Percentiles rank a stretch among this genome's conserved stretches.
Conservation (phyloP, 2,329 filamentous ascomycete genomes). For the Hysterium pulicare region DNA sequence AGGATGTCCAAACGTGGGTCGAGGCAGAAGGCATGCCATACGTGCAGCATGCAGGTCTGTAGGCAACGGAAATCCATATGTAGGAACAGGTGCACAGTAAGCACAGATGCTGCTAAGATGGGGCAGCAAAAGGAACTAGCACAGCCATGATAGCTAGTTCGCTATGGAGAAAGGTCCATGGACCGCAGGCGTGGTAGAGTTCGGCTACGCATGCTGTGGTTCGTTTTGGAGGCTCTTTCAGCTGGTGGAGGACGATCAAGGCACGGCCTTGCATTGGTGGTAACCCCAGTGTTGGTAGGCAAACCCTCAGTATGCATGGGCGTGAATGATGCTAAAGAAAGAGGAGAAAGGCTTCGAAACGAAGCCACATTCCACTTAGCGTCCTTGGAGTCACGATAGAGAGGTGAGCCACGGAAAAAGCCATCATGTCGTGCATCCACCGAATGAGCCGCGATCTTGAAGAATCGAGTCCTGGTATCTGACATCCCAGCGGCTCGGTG, state of each 20-base stretch:
- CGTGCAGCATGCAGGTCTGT: constrained; percentile 28
- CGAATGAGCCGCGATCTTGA: constrained; percentile 16
- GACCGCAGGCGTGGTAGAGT: constrained; percentile 16
- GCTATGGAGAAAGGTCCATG: constrained; percentile 22
- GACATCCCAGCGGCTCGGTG: constrained; percentile 18
- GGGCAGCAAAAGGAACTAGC: constrained; percentile 27
- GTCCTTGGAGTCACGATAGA: neutral
- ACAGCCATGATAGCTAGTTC: constrained; percentile 34
- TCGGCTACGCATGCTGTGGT: constrained; percentile 26
- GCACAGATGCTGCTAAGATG: constrained; percentile 26
- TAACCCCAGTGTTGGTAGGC: neutral
- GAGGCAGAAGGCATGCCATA: constrained; percentile 21
- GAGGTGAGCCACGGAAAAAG: neutral
- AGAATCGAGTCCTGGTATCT: constrained; percentile 20
- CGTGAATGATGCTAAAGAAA: constrained; percentile 5
- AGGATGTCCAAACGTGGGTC: constrained; percentile 20
- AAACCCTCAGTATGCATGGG: too few relatives aligned
- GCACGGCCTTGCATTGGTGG: constrained; percentile 21
- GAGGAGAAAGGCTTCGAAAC: neutral
- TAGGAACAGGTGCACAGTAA: constrained; percentile 34
- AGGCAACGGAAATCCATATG: constrained; percentile 33
- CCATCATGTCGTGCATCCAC: constrained; percentile 6
- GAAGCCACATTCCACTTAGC: neutral
- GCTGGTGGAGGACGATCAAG: constrained; percentile 21
- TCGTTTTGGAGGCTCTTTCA: constrained; percentile 28